Evolutionary conservation across 345 rosid species (phyloP).

Genomic region (Eucalyptus brandiana): DNA sequence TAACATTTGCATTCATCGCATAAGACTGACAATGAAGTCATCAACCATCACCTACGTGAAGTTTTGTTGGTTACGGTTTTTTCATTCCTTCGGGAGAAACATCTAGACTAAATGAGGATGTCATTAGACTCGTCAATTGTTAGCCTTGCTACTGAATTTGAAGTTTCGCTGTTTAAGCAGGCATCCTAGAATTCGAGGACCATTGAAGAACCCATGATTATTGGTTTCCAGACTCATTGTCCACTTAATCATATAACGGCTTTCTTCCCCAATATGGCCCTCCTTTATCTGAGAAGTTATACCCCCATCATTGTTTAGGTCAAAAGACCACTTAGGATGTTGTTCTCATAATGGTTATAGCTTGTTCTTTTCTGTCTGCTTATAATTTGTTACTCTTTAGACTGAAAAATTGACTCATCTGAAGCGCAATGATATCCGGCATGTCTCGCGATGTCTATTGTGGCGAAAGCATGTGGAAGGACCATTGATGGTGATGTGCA

Average conservation of each 20-base stretch:
- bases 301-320: background rate
- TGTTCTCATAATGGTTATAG: background rate
- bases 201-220: background rate
- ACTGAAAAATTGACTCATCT: background rate
- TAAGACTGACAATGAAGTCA: background rate
- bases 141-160: background rate
- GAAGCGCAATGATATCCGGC: background rate
- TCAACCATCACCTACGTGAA: background rate
- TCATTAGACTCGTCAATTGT: background rate
- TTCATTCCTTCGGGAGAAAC: background rate
- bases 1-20: slow-evolving; percentile 88
- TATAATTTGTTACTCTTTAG: no score
- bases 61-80: background rate
- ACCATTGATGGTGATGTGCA: background rate
- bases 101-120: background rate
- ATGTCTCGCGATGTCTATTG: background rate
- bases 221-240: background rate
- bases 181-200: background rate
- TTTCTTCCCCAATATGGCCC: background rate
- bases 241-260: background rate
- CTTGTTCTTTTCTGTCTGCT: background rate
- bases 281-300: background rate
- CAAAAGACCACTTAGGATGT: background rate
- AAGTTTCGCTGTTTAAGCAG: background rate
- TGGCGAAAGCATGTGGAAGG: background rate